Conservation (phyloP, 257 asterid species). For the Rubia yunnanensis region DNA sequence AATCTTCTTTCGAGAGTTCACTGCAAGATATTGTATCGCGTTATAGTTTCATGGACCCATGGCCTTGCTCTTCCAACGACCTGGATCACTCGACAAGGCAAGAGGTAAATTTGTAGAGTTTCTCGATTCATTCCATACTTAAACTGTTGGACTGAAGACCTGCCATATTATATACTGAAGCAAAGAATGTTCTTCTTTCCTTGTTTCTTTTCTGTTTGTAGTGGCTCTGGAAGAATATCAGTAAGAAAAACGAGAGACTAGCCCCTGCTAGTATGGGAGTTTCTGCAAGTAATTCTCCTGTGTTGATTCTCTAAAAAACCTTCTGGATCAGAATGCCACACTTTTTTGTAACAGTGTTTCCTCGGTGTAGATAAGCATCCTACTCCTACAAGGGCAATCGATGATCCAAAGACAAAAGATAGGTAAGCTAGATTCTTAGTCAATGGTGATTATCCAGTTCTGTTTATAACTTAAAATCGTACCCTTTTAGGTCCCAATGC, state of each 20-base stretch:
- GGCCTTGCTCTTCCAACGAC: constrained; percentile 95
- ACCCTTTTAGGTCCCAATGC: constrained; percentile 35
- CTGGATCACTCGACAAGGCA: constrained; percentile 84
- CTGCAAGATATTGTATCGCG: constrained; percentile 85
- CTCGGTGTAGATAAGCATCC: constrained; percentile 43
- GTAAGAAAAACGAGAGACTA: constrained; percentile 57
- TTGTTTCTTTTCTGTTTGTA: constrained; percentile 15
- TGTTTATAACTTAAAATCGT: background rate
- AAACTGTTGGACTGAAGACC: background rate
- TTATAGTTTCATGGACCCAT: constrained; percentile 85
- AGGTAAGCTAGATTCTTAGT: constrained; percentile 39
- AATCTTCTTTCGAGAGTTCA: constrained; percentile 53
- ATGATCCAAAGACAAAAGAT: constrained; percentile 55
- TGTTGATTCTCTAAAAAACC: background rate
- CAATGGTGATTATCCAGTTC: background rate
- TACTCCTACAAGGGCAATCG: constrained; percentile 33
- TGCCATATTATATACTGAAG: background rate
- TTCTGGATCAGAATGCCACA: background rate
- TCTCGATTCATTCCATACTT: background rate
- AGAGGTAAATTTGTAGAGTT: constrained; percentile 42
- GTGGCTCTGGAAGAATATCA: constrained; percentile 71
- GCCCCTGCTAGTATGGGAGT: constrained; percentile 47
- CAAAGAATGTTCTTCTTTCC: background rate
- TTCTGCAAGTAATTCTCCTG: constrained; percentile 27
- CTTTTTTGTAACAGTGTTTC: constrained; percentile 10